Conservation (phyloP, 2,329 filamentous ascomycete species). For the Xylaria sp. region DNA sequence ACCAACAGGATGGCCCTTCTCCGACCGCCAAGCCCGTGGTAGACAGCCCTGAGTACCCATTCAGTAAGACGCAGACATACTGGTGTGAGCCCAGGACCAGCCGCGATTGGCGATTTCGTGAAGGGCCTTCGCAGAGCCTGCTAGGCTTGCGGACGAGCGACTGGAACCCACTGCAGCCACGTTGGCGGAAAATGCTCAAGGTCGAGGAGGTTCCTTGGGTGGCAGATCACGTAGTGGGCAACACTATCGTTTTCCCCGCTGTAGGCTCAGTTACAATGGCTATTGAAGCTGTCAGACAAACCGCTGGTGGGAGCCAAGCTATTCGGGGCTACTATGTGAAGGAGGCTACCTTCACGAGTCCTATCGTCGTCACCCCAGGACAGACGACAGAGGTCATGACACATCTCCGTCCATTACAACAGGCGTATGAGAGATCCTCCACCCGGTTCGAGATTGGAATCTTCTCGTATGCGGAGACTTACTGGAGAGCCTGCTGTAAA, state of each 20-base stretch:
- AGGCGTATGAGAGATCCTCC: background rate
- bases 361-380: background rate
- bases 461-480: background rate
- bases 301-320: background rate
- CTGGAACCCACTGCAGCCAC: conserved; percentile 23
- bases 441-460: background rate
- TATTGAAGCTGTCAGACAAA: background rate
- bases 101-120: background rate
- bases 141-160: conserved; percentile 8
- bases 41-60: no score
- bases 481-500: background rate
- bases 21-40: no score
- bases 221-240: conserved; percentile 5
- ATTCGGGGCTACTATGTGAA: background rate
- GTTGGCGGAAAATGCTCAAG: background rate
- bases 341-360: background rate
- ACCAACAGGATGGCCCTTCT: no score
- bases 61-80: background rate
- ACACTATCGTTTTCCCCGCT: background rate
- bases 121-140: background rate
- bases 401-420: background rate
- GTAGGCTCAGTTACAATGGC: background rate
- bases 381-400: background rate
- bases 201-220: conserved; percentile 2
- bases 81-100: background rate